Conservation (phyloP, 495 filamentous ascomycete genomes). For the Aspergillus ostianus region DNA sequence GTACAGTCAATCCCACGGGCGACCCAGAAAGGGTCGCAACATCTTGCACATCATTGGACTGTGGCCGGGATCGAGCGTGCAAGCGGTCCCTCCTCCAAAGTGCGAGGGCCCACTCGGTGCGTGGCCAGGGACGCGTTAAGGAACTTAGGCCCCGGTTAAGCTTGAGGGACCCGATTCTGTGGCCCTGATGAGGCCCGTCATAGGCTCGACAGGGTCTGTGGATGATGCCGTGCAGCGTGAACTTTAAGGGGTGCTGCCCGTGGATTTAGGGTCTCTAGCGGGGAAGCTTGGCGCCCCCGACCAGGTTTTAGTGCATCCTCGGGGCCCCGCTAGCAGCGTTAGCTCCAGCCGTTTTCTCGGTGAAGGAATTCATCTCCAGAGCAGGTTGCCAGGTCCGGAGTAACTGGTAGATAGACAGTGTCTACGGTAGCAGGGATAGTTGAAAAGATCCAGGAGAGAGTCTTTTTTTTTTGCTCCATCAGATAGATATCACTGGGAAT, state of each 20-base stretch:
- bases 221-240: not conserved
- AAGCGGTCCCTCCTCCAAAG: no score
- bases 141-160: not conserved
- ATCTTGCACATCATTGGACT: not conserved
- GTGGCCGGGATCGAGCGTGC: not conserved
- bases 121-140: not conserved
- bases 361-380: not conserved
- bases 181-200: not conserved
- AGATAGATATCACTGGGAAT: no score
- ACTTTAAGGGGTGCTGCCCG: constrained; percentile 9
- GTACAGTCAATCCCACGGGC: not conserved
- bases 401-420: no score
- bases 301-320: not conserved
- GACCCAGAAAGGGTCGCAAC: no score
- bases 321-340: not conserved
- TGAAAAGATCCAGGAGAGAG: no score
- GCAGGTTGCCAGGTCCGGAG: no score
- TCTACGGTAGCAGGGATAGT: no score
- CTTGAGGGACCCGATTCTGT: not conserved
- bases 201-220: not conserved
- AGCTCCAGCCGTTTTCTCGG: not conserved
- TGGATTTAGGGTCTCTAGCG: constrained; percentile 10
- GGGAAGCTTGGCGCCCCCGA: constrained; percentile 17
- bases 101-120: not conserved
- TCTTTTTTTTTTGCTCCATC: no score